Percentiles rank a stretch among this genome's conserved stretches.
These are phyloP conservation scores for Eremomyces bilateralis DNA, from an alignment of 495 filamentous ascomycete species.

Conservation along the genomic window DNA sequence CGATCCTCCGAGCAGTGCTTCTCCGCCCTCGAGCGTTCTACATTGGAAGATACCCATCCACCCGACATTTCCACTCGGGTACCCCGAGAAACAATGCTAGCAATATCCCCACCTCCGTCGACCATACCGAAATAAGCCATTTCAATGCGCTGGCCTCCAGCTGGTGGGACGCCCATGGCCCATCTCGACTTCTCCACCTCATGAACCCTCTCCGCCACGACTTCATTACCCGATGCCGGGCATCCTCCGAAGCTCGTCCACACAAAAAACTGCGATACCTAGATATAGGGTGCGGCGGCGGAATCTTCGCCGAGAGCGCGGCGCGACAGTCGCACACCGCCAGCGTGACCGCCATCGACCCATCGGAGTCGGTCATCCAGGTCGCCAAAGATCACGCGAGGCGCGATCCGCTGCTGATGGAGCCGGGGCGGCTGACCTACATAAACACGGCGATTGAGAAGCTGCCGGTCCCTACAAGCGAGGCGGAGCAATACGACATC, in stretches of 20 bases:
- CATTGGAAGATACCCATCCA: too few relatives aligned
- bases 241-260: neutral
- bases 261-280: constrained; percentile 32
- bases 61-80: too few relatives aligned
- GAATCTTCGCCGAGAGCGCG: constrained; percentile 85
- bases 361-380: constrained; percentile 51
- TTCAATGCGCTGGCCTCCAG: constrained; percentile 80
- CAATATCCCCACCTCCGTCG: too few relatives aligned
- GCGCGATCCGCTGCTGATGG: constrained; percentile 36
- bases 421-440: constrained; percentile 40
- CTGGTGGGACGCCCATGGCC: constrained; percentile 95
- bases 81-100: too few relatives aligned
- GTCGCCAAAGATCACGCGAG: constrained; percentile 57
- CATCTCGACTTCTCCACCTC: constrained; percentile 77
- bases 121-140: constrained; percentile 71
- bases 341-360: constrained; percentile 67
- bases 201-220: constrained; percentile 96
- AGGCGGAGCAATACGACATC: constrained; percentile 33
- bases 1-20: too few relatives aligned
- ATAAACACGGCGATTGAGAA: constrained; percentile 49
- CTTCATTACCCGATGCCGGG: constrained; percentile 50
- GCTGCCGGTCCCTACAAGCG: constrained; percentile 23
- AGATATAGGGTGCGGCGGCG: constrained; percentile 88
- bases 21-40: too few relatives aligned
- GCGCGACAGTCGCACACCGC: constrained; percentile 47